These are phyloP conservation scores for Penicillium rolfsii DNA, from an alignment of 2,329 filamentous ascomycete genomes.

Conservation along the genomic window DNA sequence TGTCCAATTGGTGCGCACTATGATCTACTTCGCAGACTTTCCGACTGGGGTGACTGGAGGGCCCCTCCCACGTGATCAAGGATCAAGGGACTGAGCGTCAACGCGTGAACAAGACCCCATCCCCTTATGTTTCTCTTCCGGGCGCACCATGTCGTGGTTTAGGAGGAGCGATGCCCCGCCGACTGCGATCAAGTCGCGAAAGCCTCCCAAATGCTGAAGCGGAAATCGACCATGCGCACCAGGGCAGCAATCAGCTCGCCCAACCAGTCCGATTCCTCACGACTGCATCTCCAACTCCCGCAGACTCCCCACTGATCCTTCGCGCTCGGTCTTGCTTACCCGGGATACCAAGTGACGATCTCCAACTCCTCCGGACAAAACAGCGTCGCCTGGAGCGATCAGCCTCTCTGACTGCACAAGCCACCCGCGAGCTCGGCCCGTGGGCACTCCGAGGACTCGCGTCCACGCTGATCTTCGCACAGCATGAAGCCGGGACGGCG, in stretches of 20 bases:
- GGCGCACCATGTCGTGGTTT: not conserved
- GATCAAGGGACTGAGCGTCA: not conserved
- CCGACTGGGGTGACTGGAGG: no score
- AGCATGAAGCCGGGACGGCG: slow-evolving; percentile 56
- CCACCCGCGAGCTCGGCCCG: not conserved
- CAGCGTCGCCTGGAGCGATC: not conserved
- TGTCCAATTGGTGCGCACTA: no score
- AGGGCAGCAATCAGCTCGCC: not conserved
- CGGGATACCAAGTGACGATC: not conserved
- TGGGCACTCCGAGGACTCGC: not conserved
- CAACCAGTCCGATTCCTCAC: not conserved
- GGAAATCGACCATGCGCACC: not conserved
- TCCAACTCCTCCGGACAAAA: not conserved
- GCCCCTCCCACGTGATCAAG: not conserved
- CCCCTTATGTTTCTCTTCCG: not conserved
- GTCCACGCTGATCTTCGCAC: slow-evolving; percentile 51
- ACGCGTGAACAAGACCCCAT: not conserved
- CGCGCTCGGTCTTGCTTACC: not conserved
- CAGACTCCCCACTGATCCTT: not conserved
- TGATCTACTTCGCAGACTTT: no score
- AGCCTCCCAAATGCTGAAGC: not conserved
- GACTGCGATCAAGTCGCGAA: not conserved
- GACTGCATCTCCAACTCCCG: not conserved
- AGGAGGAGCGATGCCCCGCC: not conserved
- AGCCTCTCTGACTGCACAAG: not conserved